These are phyloP conservation scores for Cymbidium sinense DNA, from an alignment of 106 monocot species.

Conservation along the genomic window DNA sequence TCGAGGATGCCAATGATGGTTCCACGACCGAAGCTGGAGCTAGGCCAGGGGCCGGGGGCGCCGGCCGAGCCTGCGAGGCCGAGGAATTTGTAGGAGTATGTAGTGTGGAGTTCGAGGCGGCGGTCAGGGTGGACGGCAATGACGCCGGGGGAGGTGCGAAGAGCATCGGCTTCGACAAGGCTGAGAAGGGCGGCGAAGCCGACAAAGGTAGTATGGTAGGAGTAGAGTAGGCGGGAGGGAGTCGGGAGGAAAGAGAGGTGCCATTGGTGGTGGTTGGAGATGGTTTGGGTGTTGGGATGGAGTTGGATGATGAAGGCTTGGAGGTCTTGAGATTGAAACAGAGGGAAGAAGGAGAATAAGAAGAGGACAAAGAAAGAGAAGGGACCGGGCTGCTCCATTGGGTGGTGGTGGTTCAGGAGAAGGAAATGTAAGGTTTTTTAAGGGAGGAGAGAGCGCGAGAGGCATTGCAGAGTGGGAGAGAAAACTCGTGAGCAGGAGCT, in stretches of 20 bases:
- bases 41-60: slow-evolving; percentile 25
- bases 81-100: slow-evolving; percentile 77
- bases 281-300: slow-evolving; percentile 18
- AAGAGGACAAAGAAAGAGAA: slow-evolving; percentile 1
- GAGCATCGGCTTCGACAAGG: slow-evolving; percentile 25
- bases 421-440: slow-evolving; percentile 14
- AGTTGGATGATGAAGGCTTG: slow-evolving; percentile 79
- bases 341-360: not conserved
- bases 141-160: slow-evolving; percentile 34
- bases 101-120: slow-evolving; percentile 52
- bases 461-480: slow-evolving; percentile 18
- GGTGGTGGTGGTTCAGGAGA: too few relatives aligned
- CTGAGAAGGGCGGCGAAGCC: slow-evolving; percentile 72
- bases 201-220: slow-evolving; percentile 53
- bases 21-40: slow-evolving; percentile 25
- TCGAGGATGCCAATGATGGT: slow-evolving; percentile 78
- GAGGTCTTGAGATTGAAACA: slow-evolving; percentile 6
- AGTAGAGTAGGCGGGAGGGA: slow-evolving; percentile 64
- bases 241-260: slow-evolving; percentile 66
- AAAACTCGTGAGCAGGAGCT: slow-evolving; percentile 32
- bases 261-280: slow-evolving; percentile 20
- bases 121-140: slow-evolving; percentile 55
- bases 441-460: slow-evolving; percentile 9
- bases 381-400: not conserved
- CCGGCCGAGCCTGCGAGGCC: slow-evolving; percentile 28